Percentiles rank a stretch among this genome's conserved stretches.
phyloP scores from a whole-genome alignment of 331 rosid genomes.

The Arachis monticola region DNA sequence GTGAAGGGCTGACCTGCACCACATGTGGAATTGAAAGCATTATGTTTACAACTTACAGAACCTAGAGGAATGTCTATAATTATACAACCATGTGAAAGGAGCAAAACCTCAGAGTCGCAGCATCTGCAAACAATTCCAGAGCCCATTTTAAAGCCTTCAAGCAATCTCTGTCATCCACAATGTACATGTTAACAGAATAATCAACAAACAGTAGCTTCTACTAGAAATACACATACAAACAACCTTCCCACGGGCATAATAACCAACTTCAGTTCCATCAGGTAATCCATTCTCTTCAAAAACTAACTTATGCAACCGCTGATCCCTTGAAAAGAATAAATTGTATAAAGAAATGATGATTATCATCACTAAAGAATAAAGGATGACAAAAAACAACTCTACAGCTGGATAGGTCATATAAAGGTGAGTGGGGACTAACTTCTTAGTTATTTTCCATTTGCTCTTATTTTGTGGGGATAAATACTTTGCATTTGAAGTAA shows the following conservation, averaged over 20 bases:
- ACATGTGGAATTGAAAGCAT: constrained; percentile 23
- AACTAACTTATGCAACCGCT: constrained; percentile 91
- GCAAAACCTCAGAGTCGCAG: constrained; percentile 78
- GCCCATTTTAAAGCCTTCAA: constrained; percentile 90
- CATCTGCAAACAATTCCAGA: constrained; percentile 88
- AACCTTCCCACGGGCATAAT: constrained; percentile 97
- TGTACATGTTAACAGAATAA: constrained; percentile 28
- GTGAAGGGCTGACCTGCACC: constrained; percentile 95
- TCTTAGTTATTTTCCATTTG: constrained; percentile 84
- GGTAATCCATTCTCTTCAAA: constrained; percentile 93
- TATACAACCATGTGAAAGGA: constrained; percentile 35
- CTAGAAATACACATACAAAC: constrained; percentile 34
- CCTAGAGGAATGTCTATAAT: constrained; percentile 26
- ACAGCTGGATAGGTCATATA: constrained; percentile 28
- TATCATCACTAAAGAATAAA: constrained; percentile 22
- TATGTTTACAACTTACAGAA: constrained; percentile 29
- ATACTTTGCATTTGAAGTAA: constrained; percentile 46
- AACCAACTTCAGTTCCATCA: constrained; percentile 97
- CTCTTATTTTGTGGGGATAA: constrained; percentile 59
- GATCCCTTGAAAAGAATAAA: constrained; percentile 66
- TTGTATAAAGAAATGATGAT: constrained; percentile 28
- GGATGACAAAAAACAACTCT: constrained; percentile 28
- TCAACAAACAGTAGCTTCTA: constrained; percentile 33
- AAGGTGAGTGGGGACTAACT: constrained; percentile 58
- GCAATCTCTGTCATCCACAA: constrained; percentile 74